Percentiles rank a stretch among this genome's conserved stretches.
Conservation (phyloP, 2,329 filamentous ascomycete genomes). For the Westerdykella sp. region DNA sequence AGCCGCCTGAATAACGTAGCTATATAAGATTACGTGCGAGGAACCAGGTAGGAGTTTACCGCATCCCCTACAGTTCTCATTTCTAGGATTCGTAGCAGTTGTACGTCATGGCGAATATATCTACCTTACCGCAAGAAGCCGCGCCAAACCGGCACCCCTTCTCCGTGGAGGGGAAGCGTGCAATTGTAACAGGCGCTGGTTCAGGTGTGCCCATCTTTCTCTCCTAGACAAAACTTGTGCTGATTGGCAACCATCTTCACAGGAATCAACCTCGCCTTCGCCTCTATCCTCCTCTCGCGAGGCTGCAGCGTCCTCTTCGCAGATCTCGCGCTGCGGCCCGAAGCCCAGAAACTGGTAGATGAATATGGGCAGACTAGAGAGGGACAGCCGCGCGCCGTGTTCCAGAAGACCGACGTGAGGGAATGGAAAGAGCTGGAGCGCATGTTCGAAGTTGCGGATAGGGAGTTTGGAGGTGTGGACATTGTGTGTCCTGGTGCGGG, state of each 20-base stretch:
- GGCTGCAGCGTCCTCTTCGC: constrained; percentile 47
- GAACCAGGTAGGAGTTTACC: too few relatives aligned
- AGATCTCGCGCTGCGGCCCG: constrained; percentile 43
- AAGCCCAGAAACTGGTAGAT: constrained; percentile 41
- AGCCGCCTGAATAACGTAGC: too few relatives aligned
- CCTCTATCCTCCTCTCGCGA: constrained; percentile 39
- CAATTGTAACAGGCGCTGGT: constrained; percentile 45
- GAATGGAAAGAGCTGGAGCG: constrained; percentile 29
- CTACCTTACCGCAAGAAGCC: too few relatives aligned
- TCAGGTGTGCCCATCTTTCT: constrained; percentile 17
- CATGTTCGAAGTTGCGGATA: constrained; percentile 27
- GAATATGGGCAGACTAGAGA: constrained; percentile 18
- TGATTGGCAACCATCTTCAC: neutral
- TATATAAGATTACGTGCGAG: too few relatives aligned
- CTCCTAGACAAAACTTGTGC: neutral
- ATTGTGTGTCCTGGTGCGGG: constrained; percentile 47
- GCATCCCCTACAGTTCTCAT: too few relatives aligned
- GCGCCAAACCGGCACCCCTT: constrained; percentile 18
- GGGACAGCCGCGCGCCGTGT: constrained; percentile 35
- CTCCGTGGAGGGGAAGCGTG: constrained; percentile 41
- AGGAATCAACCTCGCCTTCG: constrained; percentile 47
- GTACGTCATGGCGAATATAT: too few relatives aligned
- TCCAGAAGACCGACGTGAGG: constrained; percentile 41
- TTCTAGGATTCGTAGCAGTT: too few relatives aligned
- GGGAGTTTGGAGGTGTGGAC: constrained; percentile 36